Base-by-base conservation (phyloP, 306 rosid species). In the Rosa lucieae region DNA sequence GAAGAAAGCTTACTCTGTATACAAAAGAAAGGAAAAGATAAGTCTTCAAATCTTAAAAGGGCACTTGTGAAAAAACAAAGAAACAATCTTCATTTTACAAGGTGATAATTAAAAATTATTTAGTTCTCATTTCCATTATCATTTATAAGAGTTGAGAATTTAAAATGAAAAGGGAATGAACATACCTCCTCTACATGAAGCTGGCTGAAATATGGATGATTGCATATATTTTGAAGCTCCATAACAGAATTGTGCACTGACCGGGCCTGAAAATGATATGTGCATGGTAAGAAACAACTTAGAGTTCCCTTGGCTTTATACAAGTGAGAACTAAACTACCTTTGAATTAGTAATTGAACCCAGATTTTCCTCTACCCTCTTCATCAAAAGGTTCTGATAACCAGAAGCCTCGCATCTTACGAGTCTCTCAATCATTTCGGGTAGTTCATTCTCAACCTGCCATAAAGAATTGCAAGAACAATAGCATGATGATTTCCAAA, bases 181-280 rank as follows among this genome's bases (percentile, higher is more conserved):
- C 78, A 81, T 91, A 81, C 98, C 99, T 96, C 98, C 70, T 93
- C 99, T 21, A 90, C 92, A 81, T 96, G 94, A 84, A 96, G 97
- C 87, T 96, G 98, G 85, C 99, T 96, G 71, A 96, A 91, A 84
- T 96, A 93, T 29, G 99, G 99, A 88, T 93, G 99, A 82, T 96
- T 96, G 88, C 99, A 96, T 78, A 96, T 93, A 89, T 96, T 96
- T 74, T 97, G 98, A n/a, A n/a, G n/a, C n/a, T n/a, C n/a, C n/a
- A n/a, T n/a, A n/a, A n/a, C n/a, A n/a, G n/a, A n/a, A n/a, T n/a
- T n/a, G n/a, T n/a, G n/a, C n/a, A n/a, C n/a, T n/a, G n/a, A n/a
- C n/a, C n/a, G n/a, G n/a, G n/a, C n/a, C n/a, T n/a, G n/a, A n/a
- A n/a, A n/a, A n/a, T n/a, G n/a, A n/a, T n/a, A n/a, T n/a, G n/a